Base-by-base conservation (phyloP, 1,139 yeast species). In the Pichiaceae sp. region DNA sequence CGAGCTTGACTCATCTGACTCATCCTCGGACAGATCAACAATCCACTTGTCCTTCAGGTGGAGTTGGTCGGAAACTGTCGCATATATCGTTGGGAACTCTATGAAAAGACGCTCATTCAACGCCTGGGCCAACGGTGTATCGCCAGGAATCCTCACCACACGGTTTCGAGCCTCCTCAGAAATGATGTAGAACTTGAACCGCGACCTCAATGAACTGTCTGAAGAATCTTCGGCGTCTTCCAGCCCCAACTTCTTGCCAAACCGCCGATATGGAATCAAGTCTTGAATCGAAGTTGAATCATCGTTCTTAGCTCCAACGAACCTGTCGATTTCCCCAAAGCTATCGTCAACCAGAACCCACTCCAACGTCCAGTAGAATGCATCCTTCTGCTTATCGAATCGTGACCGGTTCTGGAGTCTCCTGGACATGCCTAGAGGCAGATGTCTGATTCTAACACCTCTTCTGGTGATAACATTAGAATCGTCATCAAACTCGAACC, bases 371-470 rank as follows among this genome's bases (percentile, higher is more conserved):
- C 96, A 87, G 17, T 72, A 71, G 54, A 72, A 80, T 20, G 72
- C 58, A 32, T 76, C 72, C 45, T 67, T 62, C 47, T 73, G 71
- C 53, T 77, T 77, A 50, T 85, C 91, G 68, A 77, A 83, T 2
- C 81, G 79, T 1, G 91, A 73, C 49, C 78, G 81, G 54, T 89
- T 89, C 40, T 64, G 56, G 8, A 56, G 50, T 3, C 86, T 68
- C 38, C 96, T 62, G 19, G 77, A 70, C 95, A 87, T 84, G 0
- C 95, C 95, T 14, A 64, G 60, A 0, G 96, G 95, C 21, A 83
- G 56, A 34, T 60, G 53, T 30, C 58, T 56, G 21, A 79, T 70
- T 15, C 62, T 58, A 4, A 73, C 82, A 6, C 80, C 82, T 44
- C 77, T 62, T 36, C 66, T 59, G 19, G 57, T 48, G 1, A 62